phyloP scores from a whole-genome alignment of 2,329 filamentous ascomycete species.

The Metarhizium rileyi region DNA sequence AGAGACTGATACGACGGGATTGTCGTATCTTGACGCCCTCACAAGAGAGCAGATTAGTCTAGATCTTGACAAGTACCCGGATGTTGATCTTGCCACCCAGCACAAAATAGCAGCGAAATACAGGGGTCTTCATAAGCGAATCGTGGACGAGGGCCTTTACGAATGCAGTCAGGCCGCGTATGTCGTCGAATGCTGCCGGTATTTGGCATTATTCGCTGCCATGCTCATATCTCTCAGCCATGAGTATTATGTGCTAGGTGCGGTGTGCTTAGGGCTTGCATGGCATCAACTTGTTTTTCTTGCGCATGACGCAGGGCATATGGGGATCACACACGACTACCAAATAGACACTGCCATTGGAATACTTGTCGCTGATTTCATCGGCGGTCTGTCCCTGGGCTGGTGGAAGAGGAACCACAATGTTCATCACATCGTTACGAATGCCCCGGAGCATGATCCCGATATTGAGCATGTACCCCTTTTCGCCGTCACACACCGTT shows the following conservation, averaged over 20 bases:
- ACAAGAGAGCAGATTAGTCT: slow-evolving; percentile 65
- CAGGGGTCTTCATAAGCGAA: slow-evolving; percentile 60
- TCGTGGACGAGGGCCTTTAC: slow-evolving; percentile 69
- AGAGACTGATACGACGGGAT: slow-evolving; percentile 35
- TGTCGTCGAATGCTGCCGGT: slow-evolving; percentile 62
- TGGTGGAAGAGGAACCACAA: slow-evolving; percentile 99
- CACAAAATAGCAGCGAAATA: slow-evolving; percentile 71
- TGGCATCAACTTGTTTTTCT: slow-evolving; percentile 96
- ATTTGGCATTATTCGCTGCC: slow-evolving; percentile 51
- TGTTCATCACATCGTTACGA: slow-evolving; percentile 93
- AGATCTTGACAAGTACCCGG: slow-evolving; percentile 72
- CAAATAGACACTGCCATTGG: slow-evolving; percentile 75
- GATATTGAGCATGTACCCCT: slow-evolving; percentile 90
- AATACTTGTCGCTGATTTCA: slow-evolving; percentile 80
- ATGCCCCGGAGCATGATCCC: slow-evolving; percentile 88
- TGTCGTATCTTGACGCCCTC: slow-evolving; percentile 57
- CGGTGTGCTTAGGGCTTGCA: slow-evolving; percentile 65
- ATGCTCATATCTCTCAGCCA: slow-evolving; percentile 51
- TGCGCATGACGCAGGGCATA: slow-evolving; percentile 91
- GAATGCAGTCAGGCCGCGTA: slow-evolving; percentile 78
- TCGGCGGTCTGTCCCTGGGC: slow-evolving; percentile 80
- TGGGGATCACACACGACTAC: slow-evolving; percentile 93
- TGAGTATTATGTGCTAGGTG: slow-evolving; percentile 61
- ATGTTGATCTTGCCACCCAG: slow-evolving; percentile 65
- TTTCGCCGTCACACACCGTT: slow-evolving; percentile 76